These are phyloP conservation scores for Mycosphaerella sp. DNA, from an alignment of 2,329 filamentous ascomycete species.

Conservation along the genomic window DNA sequence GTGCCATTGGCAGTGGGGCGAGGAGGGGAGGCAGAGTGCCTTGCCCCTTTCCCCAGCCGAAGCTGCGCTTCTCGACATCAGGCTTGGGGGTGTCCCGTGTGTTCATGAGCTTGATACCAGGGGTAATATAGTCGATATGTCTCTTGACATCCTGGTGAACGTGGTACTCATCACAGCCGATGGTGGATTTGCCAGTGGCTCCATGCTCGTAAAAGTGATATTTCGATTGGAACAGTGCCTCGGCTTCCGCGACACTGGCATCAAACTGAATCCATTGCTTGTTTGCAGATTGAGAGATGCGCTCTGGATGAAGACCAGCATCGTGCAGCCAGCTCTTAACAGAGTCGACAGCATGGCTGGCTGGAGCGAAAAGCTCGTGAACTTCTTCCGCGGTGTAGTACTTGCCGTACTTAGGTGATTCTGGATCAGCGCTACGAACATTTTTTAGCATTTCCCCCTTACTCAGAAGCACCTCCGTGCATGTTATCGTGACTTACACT, in stretches of 20 bases:
- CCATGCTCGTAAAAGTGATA: conserved; percentile 57
- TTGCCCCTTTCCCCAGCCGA: conserved; percentile 15
- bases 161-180: conserved; percentile 39
- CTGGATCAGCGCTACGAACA: conserved; percentile 15
- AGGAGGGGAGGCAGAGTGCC: conserved; percentile 15
- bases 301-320: conserved; percentile 30
- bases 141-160: conserved; percentile 43
- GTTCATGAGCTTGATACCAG: conserved; percentile 45
- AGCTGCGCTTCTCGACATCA: conserved; percentile 21
- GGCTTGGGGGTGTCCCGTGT: conserved; percentile 3
- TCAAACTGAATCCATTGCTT: conserved; percentile 42
- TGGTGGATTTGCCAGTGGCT: conserved; percentile 40
- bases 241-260: conserved; percentile 36
- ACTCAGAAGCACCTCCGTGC: no score
- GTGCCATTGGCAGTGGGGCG: conserved; percentile 9
- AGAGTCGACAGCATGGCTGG: conserved; percentile 31
- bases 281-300: conserved; percentile 33
- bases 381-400: conserved; percentile 38
- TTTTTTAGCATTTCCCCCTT: neutral
- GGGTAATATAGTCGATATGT: conserved; percentile 53
- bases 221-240: conserved; percentile 41
- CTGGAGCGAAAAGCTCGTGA: conserved; percentile 40
- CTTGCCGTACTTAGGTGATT: conserved; percentile 36
- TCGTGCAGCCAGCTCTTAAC: conserved; percentile 37
- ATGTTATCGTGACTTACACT: conserved; percentile 8